Base-by-base conservation (phyloP, 495 filamentous ascomycete species). In the Thermothielavioides terrestris region DNA sequence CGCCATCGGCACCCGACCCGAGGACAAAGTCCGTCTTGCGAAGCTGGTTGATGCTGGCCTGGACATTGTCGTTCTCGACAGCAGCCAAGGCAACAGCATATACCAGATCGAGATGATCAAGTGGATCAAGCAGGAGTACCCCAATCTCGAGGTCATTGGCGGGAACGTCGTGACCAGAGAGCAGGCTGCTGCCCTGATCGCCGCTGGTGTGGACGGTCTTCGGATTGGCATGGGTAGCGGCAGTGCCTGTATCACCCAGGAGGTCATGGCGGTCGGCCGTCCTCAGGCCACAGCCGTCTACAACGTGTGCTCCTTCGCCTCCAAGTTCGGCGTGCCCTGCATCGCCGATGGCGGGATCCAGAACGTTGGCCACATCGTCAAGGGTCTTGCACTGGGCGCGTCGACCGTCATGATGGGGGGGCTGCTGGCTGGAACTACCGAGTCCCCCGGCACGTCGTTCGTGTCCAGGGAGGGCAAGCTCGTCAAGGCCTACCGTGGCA, bases 371-470 rank as follows among this genome's bases (percentile, higher is more conserved):
- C 92, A 99, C 71, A 94, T 99, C 53, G 94, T 97, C 68, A 99
- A 99, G 77, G 92, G 89, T 66, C 80, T 97, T 51, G 86, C 92
- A 28, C 80, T 96, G 49, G 92, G 92, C 53, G 92, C 92, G 38
- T 88, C 86, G 14, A 94, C 91, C 17, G 83, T 99, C 66, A 99
- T 99, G 92, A 99, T 99, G 92, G 92, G 92, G 52, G 92, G 92
- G 66, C 79, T 99, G 25, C 79, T 99, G 52, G 92, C 92, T 31
- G 92, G 94, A 66, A 97, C 92, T 41, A 95, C 94, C 41, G 92
- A 99, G 71, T 95, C 89, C 10, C 92, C 92, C 21, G 92, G 92
- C 31, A 89, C 94, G 53, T 99, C 95, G 58, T 96, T 91, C 61
- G 87, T 99, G 52, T 89, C 85, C 62, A 81, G 83, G 42, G 92